phyloP scores from a whole-genome alignment of 495 filamentous ascomycete genomes.

The Staphylotrichum tortipilum region DNA sequence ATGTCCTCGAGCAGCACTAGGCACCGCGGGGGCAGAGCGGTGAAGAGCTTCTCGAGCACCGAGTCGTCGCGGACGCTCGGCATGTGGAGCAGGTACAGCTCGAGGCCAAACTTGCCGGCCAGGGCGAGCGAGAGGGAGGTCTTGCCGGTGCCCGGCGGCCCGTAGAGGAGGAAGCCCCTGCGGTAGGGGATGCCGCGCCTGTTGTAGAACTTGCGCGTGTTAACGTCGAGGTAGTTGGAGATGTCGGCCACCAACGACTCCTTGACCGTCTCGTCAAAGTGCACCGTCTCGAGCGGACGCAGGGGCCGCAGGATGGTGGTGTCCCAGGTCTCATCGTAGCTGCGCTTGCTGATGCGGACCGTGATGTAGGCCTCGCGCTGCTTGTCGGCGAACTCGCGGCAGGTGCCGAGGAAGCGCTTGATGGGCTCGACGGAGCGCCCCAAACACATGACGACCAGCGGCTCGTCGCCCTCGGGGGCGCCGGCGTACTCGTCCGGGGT shows the following conservation, averaged over 20 bases:
- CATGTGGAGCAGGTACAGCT: conserved; percentile 55
- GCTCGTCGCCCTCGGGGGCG: conserved; percentile 35
- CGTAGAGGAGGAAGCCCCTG: conserved; percentile 54
- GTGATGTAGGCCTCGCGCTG: conserved; percentile 39
- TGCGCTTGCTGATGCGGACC: conserved; percentile 23
- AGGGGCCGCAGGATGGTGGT: conserved; percentile 37
- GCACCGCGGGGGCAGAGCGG: conserved; percentile 50
- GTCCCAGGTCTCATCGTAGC: conserved; percentile 33
- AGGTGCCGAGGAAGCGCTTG: conserved; percentile 31
- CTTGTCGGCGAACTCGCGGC: conserved; percentile 39
- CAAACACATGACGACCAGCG: conserved; percentile 38
- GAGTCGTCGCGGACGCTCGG: conserved; percentile 38
- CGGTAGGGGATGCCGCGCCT: conserved; percentile 59
- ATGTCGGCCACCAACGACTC: conserved; percentile 61
- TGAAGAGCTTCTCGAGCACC: conserved; percentile 47
- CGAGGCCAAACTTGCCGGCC: conserved; percentile 54
- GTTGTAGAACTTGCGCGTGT: conserved; percentile 61
- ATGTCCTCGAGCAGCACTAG: conserved; percentile 63
- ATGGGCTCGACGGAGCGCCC: conserved; percentile 41
- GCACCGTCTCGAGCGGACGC: conserved; percentile 38
- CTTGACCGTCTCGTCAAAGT: conserved; percentile 51
- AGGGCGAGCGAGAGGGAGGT: conserved; percentile 54
- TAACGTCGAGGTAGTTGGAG: conserved; percentile 67
- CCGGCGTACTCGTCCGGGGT: conserved; percentile 31
- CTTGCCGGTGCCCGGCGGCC: conserved; percentile 61